phyloP scores from a whole-genome alignment of 805 yeast species.

The Wickerhamiella galacta region DNA sequence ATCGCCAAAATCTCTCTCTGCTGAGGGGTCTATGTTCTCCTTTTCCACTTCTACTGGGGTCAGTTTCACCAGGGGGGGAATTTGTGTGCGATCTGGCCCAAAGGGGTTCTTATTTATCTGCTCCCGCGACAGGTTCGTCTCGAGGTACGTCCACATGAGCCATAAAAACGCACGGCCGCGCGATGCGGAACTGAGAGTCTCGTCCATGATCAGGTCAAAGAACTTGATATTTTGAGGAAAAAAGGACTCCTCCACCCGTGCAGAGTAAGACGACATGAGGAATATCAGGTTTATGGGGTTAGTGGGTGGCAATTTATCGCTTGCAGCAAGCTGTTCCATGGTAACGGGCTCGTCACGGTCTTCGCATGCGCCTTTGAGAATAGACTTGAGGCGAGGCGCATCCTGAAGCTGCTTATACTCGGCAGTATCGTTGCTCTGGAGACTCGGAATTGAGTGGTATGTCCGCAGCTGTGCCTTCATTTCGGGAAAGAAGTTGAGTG shows the following conservation, averaged over 20 bases:
- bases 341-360: slow-evolving; percentile 28
- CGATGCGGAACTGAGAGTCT: slow-evolving; percentile 40
- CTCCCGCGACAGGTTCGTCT: slow-evolving; percentile 44
- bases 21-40: slow-evolving; percentile 30
- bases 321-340: slow-evolving; percentile 6
- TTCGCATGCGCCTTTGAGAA: slow-evolving; percentile 75
- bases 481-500: slow-evolving; percentile 81
- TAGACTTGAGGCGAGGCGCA: slow-evolving; percentile 83
- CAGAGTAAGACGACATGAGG: slow-evolving; percentile 44
- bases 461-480: slow-evolving; percentile 90
- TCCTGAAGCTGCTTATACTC: slow-evolving; percentile 70
- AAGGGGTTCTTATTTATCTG: slow-evolving; percentile 44
- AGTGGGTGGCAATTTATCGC: slow-evolving; percentile 25
- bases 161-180: slow-evolving; percentile 66
- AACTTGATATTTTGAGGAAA: slow-evolving; percentile 16
- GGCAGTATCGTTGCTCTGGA: slow-evolving; percentile 46
- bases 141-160: slow-evolving; percentile 67
- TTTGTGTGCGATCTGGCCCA: slow-evolving; percentile 25
- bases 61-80: slow-evolving; percentile 24
- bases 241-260: slow-evolving; percentile 31
- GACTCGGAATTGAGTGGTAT: slow-evolving; percentile 80
- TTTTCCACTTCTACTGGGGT: slow-evolving; percentile 17
- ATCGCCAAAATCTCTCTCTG: slow-evolving; percentile 30
- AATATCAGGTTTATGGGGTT: slow-evolving; percentile 70
- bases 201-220: slow-evolving; percentile 46